Percentiles rank a stretch among this genome's conserved stretches.
phyloP scores from a whole-genome alignment of 176 grass and related monocot species.

The Carex pumila region DNA sequence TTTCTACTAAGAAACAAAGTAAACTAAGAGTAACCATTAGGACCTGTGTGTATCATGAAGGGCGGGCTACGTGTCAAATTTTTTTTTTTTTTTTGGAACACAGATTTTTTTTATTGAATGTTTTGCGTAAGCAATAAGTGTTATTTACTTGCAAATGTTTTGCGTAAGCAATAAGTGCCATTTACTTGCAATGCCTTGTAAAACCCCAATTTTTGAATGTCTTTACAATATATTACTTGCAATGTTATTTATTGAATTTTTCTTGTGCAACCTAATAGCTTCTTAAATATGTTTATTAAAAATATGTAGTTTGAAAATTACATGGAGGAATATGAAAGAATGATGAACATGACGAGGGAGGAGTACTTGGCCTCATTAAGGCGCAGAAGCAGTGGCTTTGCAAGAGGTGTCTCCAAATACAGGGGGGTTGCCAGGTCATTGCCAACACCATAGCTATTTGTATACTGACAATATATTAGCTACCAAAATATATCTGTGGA shows the following conservation, averaged over 20 bases:
- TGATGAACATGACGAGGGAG: slow-evolving; percentile 53
- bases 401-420: slow-evolving; percentile 70
- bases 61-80: not conserved
- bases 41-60: not conserved
- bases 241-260: not conserved
- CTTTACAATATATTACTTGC: not conserved
- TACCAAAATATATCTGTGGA: not conserved
- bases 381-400: slow-evolving; percentile 68
- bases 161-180: not conserved
- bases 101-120: too few species aligned
- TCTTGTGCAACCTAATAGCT: not conserved
- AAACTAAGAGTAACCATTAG: not conserved
- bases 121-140: not conserved
- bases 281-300: not conserved
- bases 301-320: slow-evolving; percentile 51
- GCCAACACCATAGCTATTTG: not conserved
- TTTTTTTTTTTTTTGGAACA: not conserved
- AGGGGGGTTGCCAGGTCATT: slow-evolving; percentile 68
- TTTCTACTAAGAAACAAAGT: not conserved
- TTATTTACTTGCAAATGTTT: not conserved
- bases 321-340: slow-evolving; percentile 43
- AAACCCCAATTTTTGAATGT: not conserved
- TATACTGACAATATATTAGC: not conserved
- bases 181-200: not conserved
- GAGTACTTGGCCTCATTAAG: slow-evolving; percentile 49